phyloP scores from a whole-genome alignment of 129 eudicot species.

The Tanacetum coccineum region DNA sequence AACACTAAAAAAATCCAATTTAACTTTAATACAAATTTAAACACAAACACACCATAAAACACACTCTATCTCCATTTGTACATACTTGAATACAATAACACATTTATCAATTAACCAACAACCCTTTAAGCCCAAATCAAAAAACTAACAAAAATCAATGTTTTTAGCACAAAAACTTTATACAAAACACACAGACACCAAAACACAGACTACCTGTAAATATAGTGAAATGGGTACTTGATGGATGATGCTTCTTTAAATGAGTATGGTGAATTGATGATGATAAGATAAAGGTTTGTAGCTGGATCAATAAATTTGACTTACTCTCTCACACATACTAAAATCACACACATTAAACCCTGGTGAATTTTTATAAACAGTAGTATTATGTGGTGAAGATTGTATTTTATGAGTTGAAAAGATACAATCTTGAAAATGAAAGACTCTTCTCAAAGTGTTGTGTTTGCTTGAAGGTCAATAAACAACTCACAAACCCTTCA shows the following conservation, averaged over 20 bases:
- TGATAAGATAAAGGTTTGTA: conserved; percentile 30
- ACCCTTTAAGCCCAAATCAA: conserved; percentile 15
- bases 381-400: conserved; percentile 12
- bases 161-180: conserved; percentile 14
- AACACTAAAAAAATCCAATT: conserved; percentile 13
- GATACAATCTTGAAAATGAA: conserved; percentile 17
- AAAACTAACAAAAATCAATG: conserved; percentile 21
- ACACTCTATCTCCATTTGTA: conserved; percentile 32
- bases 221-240: conserved; percentile 23
- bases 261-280: conserved; percentile 11
- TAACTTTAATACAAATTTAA: conserved; percentile 18
- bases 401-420: not conserved
- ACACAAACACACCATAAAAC: conserved; percentile 21
- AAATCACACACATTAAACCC: conserved; percentile 31
- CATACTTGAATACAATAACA: conserved; percentile 28
- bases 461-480: conserved; percentile 29
- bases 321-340: conserved; percentile 1
- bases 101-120: conserved; percentile 33
- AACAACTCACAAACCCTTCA: conserved; percentile 20
- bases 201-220: conserved; percentile 30
- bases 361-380: not conserved
- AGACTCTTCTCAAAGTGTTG: conserved; percentile 30
- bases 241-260: conserved; percentile 20
- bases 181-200: not conserved
- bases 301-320: conserved; percentile 34